Percentiles rank a stretch among this genome's conserved stretches.
These are phyloP conservation scores for Nadsonia starkeyi-henricii DNA, from an alignment of 1,139 yeast genomes.

Conservation along the genomic window DNA sequence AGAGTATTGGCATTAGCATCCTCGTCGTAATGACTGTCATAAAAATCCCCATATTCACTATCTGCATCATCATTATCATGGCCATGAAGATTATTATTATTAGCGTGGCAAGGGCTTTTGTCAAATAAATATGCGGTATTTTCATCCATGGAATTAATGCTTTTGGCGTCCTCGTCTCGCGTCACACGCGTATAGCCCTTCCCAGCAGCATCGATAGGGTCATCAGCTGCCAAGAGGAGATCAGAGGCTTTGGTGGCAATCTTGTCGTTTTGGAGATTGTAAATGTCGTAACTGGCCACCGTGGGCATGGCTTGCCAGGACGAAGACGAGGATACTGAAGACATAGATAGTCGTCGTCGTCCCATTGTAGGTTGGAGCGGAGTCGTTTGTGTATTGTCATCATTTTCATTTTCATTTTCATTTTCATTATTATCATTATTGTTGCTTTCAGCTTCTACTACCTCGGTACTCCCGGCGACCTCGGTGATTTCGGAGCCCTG, in stretches of 20 bases:
- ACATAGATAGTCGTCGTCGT: no score
- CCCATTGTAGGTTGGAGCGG: no score
- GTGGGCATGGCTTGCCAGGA: constrained; percentile 51
- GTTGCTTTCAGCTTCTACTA: no score
- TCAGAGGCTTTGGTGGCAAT: constrained; percentile 23
- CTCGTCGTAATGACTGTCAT: constrained; percentile 19
- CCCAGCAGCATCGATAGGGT: constrained; percentile 19
- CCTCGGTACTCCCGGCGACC: no score
- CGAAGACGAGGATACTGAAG: constrained; percentile 1
- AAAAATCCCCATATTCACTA: no score
- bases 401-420: no score
- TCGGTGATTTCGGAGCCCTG: no score
- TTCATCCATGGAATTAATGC: constrained; percentile 51
- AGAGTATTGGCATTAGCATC: constrained; percentile 35
- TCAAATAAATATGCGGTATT: constrained; percentile 72
- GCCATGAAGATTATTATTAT: no score
- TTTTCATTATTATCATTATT: no score
- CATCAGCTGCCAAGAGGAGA: constrained; percentile 13
- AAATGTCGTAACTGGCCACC: constrained; percentile 42
- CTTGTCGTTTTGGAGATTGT: constrained; percentile 42
- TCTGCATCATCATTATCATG: no score
- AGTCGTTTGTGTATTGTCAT: no score
- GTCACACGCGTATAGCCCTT: constrained; percentile 82
- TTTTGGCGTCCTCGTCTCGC: constrained; percentile 75
- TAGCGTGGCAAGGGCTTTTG: background rate